phyloP scores from a whole-genome alignment of 345 rosid species.

The Cardamine resedifolia region DNA sequence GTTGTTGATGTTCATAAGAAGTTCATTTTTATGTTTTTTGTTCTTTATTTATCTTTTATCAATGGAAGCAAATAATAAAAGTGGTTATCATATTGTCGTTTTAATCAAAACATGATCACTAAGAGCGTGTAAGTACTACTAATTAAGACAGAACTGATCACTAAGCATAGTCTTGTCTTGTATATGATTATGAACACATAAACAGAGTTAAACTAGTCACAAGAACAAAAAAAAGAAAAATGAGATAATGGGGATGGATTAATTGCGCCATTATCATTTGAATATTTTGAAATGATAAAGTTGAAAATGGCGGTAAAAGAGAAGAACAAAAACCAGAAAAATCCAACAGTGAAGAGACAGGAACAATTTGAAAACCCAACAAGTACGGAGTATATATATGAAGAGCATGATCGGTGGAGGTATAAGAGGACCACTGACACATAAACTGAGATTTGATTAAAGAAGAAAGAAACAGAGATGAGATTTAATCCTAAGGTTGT shows the following conservation, averaged over 20 bases:
- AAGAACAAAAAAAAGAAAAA: background rate
- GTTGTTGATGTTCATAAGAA: constrained; percentile 28
- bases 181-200: constrained; percentile 19
- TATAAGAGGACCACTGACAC: constrained; percentile 37
- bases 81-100: constrained; percentile 36
- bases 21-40: background rate
- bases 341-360: constrained; percentile 13
- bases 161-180: constrained; percentile 13
- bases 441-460: constrained; percentile 19
- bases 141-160: constrained; percentile 10
- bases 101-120: constrained; percentile 19
- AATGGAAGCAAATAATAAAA: constrained; percentile 23
- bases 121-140: constrained; percentile 15
- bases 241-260: background rate
- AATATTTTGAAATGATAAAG: constrained; percentile 32
- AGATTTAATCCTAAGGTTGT: background rate
- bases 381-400: constrained; percentile 13
- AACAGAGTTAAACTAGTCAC: background rate
- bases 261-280: constrained; percentile 11
- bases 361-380: constrained; percentile 18
- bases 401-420: constrained; percentile 20
- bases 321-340: constrained; percentile 22
- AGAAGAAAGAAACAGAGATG: constrained; percentile 24
- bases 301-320: constrained; percentile 31
- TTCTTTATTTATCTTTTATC: background rate